Evolutionary conservation across 768 basidiomycete genomes (phyloP).

Genomic region (Cytidiella melzeri): DNA sequence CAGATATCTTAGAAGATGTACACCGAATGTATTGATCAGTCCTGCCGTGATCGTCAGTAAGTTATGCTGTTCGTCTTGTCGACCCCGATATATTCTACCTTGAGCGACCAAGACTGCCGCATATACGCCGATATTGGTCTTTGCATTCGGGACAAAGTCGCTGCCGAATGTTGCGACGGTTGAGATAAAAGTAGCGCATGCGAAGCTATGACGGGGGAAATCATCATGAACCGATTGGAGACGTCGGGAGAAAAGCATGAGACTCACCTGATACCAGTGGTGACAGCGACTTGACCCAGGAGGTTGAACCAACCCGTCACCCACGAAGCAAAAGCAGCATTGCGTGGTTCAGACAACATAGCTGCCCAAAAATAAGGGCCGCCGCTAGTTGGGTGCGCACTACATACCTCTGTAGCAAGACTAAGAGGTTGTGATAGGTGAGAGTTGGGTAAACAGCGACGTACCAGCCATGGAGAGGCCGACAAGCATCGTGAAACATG

Average conservation of each 20-base stretch:
- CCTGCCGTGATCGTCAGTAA: constrained; percentile 33
- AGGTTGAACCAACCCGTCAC: constrained; percentile 73
- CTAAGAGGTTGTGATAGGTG: neutral
- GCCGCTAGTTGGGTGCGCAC: constrained; percentile 65
- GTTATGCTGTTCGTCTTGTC: neutral
- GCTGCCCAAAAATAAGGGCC: constrained; percentile 83
- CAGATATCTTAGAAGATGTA: constrained; percentile 53
- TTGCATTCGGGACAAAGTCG: constrained; percentile 49
- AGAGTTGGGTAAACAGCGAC: constrained; percentile 10
- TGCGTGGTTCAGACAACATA: constrained; percentile 52
- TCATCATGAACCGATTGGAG: neutral
- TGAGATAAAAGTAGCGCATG: constrained; percentile 61
- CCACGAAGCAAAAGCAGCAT: constrained; percentile 67
- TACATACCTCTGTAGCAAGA: constrained; percentile 33
- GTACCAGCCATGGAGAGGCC: constrained; percentile 71
- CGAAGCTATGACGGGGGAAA: constrained; percentile 39
- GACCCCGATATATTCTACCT: constrained; percentile 29
- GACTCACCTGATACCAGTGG: constrained; percentile 59
- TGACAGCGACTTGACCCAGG: constrained; percentile 71
- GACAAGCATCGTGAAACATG: constrained; percentile 64
- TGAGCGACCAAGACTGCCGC: constrained; percentile 64
- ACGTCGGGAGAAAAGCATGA: neutral
- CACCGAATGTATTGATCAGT: constrained; percentile 72
- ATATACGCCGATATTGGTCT: constrained; percentile 60
- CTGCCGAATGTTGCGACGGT: constrained; percentile 56